Evolutionary conservation across 495 filamentous ascomycete species (phyloP), one percentile per base, ranked within the genome.

Genomic region (Trichoderma virens): DNA sequence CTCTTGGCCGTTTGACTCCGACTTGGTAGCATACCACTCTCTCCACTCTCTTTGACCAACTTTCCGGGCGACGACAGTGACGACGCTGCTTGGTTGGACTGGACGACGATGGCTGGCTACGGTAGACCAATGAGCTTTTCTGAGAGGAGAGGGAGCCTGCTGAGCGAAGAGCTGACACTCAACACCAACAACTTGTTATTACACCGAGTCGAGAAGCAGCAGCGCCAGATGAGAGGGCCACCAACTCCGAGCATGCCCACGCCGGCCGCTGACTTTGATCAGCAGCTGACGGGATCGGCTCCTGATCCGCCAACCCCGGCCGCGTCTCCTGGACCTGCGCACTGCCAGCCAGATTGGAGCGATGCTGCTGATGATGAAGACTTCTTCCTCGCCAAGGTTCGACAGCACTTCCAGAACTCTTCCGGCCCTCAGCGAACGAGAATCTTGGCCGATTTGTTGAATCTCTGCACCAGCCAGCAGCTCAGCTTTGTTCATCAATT

Each of bases 401-500:
- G 80, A 59, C 76, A 80, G 51, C 77, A 81, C 54, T 85, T 85
- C 66, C 74, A 78, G 70, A 76, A 78, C 65, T 76, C 75, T 62
- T 77, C 75, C n/a, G 72, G 75, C 41, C 71, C 73, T 14, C 83
- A 86, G 67, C 73, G 83, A 64, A 84, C 78, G 62, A 74, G 85
- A 25, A 78, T 94, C 67, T 80, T 98, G 34, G 90, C 88, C 30
- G 91, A 95, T 65, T 78, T 98, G 61, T 75, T 98, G 67, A 93
- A 92, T 69, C 79, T 95, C 67, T 98, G 95, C 78, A 91, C 94
- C 69, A 96, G 90, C 68, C 91, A 94, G 65, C 90, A 94, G 68
- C 83, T 98, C 65, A 95, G 92, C 74, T 98, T 98, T 71, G 90
- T 98, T 20, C 90, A 92, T 62, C 90, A 92, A 68, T 93, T 94